Conservation (phyloP, 768 basidiomycete species). For the Psilocybe azurescens region DNA sequence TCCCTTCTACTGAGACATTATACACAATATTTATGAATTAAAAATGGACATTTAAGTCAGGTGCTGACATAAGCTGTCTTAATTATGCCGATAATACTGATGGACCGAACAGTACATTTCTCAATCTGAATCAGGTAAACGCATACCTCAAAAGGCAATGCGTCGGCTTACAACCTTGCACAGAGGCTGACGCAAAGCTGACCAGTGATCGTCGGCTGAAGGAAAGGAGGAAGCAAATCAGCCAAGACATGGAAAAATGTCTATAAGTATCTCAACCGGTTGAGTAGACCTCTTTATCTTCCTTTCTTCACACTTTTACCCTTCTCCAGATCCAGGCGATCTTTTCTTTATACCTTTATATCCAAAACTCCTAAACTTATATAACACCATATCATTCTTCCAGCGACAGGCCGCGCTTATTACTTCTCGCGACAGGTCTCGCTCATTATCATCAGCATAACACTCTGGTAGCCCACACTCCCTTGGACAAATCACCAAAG, state of each 20-base stretch:
- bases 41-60: too few species aligned
- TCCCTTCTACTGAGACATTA: too few species aligned
- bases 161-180: not conserved
- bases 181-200: not conserved
- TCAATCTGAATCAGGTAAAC: not conserved
- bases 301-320: conserved; percentile 42
- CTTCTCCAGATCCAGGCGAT: conserved; percentile 61
- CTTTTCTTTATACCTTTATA: conserved; percentile 30
- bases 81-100: not conserved
- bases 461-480: conserved; percentile 13
- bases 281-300: conserved; percentile 20
- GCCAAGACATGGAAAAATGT: not conserved
- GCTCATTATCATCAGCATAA: conserved; percentile 22
- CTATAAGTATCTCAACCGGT: conserved; percentile 28
- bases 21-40: too few species aligned
- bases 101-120: not conserved
- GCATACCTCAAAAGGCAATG: conserved; percentile 2
- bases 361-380: conserved; percentile 18
- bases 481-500: conserved; percentile 8
- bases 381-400: conserved; percentile 28
- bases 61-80: too few species aligned
- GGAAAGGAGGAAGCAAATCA: not conserved
- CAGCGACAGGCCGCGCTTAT: conserved; percentile 30
- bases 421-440: conserved; percentile 5
- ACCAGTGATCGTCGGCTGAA: not conserved